Evolutionary conservation across 768 basidiomycete genomes (phyloP).

Genomic region (Hortiboletus campestris): DNA sequence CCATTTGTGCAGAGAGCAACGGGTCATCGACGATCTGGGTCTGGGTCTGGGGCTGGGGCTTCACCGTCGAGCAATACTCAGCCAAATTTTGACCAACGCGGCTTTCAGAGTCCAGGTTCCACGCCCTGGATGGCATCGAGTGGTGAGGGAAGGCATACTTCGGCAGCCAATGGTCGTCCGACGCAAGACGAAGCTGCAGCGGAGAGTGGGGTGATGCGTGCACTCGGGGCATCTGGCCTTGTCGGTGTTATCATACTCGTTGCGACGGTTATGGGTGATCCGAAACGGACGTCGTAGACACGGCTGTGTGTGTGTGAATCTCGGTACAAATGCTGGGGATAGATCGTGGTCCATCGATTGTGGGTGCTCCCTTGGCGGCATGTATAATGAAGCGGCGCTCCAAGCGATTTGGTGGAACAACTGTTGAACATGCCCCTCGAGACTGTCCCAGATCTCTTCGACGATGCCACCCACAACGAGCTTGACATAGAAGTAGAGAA

Average conservation of each 20-base stretch:
- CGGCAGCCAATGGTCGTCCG: conserved; percentile 7
- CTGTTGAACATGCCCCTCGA: not conserved
- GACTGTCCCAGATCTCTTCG: not conserved
- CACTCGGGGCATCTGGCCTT: conserved; percentile 28
- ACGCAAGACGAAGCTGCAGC: conserved; percentile 23
- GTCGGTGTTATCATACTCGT: conserved; percentile 28
- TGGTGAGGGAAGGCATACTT: not conserved
- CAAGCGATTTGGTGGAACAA: not conserved
- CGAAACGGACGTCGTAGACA: conserved; percentile 17
- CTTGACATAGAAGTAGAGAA: not conserved
- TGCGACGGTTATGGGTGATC: conserved; percentile 13
- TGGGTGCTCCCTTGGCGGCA: too few species aligned
- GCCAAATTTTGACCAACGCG: not conserved
- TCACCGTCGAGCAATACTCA: not conserved
- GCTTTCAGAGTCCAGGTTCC: conserved; percentile 2
- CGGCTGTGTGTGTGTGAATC: not conserved
- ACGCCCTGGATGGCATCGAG: conserved; percentile 6
- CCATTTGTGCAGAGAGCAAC: conserved; percentile 30
- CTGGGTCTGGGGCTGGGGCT: not conserved
- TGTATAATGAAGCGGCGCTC: too few species aligned
- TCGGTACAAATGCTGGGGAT: too few species aligned
- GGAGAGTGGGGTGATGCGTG: conserved; percentile 26
- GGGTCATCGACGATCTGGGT: conserved; percentile 13
- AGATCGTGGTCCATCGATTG: too few species aligned
- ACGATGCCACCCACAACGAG: not conserved